These are phyloP conservation scores for Manihot esculenta DNA, from an alignment of 441 rosid genomes.

Conservation along the genomic window DNA sequence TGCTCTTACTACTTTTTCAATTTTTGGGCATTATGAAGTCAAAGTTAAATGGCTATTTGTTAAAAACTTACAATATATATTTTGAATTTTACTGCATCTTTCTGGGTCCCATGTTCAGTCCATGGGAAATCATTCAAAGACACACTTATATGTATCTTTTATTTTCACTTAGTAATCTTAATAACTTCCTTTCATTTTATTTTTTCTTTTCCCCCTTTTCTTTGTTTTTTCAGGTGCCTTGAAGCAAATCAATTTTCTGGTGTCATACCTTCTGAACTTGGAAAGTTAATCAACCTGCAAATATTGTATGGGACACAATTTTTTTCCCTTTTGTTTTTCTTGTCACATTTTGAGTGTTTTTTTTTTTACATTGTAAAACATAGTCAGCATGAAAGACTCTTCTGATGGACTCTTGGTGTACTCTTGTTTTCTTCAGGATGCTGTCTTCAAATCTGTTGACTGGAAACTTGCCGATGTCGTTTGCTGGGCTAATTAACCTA, in stretches of 20 bases:
- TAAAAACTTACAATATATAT: too few relatives aligned
- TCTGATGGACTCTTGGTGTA: conserved; percentile 21
- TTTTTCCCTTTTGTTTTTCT: conserved; percentile 12
- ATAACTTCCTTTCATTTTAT: conserved; percentile 5
- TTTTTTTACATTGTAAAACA: not conserved
- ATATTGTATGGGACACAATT: conserved; percentile 46
- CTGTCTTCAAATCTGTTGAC: conserved; percentile 73
- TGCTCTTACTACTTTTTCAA: conserved; percentile 10
- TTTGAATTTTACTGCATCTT: too few relatives aligned
- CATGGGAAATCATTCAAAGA: not conserved
- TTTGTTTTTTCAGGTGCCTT: conserved; percentile 42
- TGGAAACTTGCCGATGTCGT: conserved; percentile 58
- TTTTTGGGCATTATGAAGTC: not conserved
- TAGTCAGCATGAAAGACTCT: conserved; percentile 12
- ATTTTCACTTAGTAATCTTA: not conserved
- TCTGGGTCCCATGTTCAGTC: not conserved
- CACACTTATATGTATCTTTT: not conserved
- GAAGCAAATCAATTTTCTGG: conserved; percentile 79
- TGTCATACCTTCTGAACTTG: conserved; percentile 63
- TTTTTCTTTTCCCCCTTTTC: not conserved
- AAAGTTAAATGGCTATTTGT: too few relatives aligned
- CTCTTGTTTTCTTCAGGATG: conserved; percentile 44
- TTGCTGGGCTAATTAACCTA: conserved; percentile 51
- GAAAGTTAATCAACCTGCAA: conserved; percentile 54
- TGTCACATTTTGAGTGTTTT: conserved; percentile 5